A percentile compares a stretch with the other conserved stretches of the same genome.
Conservation (phyloP, 352 stramenopile species). For the Phytophthora tentaculata region DNA sequence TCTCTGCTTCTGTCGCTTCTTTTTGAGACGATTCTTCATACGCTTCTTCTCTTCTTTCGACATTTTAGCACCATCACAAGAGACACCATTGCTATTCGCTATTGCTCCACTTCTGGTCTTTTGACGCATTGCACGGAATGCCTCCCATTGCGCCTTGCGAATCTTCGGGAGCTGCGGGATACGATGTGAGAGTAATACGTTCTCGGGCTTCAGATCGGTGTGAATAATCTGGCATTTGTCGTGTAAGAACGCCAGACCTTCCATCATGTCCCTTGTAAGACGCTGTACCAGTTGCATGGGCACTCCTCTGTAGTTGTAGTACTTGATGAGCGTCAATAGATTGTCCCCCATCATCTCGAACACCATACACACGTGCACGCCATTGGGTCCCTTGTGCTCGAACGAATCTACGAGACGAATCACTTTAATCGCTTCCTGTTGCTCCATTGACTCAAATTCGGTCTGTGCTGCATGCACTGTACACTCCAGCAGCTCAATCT, state of each 20-base stretch:
- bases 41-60: slow-evolving; percentile 93
- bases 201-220: slow-evolving; percentile 99
- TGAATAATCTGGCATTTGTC: slow-evolving; percentile 99
- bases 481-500: slow-evolving; percentile 97
- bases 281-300: slow-evolving; percentile 95
- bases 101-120: slow-evolving; percentile 32
- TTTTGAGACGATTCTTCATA: slow-evolving; percentile 95
- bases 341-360: slow-evolving; percentile 99
- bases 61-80: slow-evolving; percentile 29
- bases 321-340: slow-evolving; percentile 98
- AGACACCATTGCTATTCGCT: not conserved
- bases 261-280: slow-evolving; percentile 95
- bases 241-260: slow-evolving; percentile 98
- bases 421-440: slow-evolving; percentile 51
- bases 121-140: slow-evolving; percentile 52
- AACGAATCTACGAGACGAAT: slow-evolving; percentile 94
- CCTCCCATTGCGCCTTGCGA: slow-evolving; percentile 62
- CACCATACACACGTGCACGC: slow-evolving; percentile 98
- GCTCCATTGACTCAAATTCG: slow-evolving; percentile 20
- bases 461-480: slow-evolving; percentile 69
- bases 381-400: slow-evolving; percentile 96
- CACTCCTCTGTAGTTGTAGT: slow-evolving; percentile 98
- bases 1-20: slow-evolving; percentile 92
- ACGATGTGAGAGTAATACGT: slow-evolving; percentile 93
- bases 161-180: slow-evolving; percentile 78